A percentile compares a stretch with the other conserved stretches of the same genome.
Conservation (phyloP, 2,329 filamentous ascomycete species). For the Xylariaceae sp. region DNA sequence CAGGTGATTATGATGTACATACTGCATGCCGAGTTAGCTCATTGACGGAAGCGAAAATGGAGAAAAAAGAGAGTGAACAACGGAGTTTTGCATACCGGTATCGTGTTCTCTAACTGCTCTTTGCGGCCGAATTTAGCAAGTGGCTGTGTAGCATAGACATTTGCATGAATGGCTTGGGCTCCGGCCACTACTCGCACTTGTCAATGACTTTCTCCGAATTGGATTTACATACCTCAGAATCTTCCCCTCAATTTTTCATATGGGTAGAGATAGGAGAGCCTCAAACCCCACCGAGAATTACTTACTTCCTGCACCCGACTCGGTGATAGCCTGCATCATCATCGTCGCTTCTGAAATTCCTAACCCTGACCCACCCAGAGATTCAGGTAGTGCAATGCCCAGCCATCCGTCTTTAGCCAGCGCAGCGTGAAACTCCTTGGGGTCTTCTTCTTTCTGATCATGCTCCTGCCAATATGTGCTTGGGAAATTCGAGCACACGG, state of each 20-base stretch:
- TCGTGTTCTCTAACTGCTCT: constrained; percentile 58
- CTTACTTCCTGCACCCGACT: constrained; percentile 66
- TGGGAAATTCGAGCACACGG: constrained; percentile 67
- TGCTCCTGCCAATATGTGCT: constrained; percentile 74
- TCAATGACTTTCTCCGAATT: too few species aligned
- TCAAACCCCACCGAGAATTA: too few species aligned
- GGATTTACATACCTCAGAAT: too few species aligned
- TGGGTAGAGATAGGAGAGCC: too few species aligned
- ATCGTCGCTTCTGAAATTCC: constrained; percentile 79
- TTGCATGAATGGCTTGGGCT: constrained; percentile 59
- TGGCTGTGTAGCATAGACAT: constrained; percentile 72
- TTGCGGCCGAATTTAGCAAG: constrained; percentile 68
- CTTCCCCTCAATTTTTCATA: too few species aligned
- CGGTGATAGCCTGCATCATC: constrained; percentile 81
- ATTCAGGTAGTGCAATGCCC: constrained; percentile 73
- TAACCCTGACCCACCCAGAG: constrained; percentile 68
- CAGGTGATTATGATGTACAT: too few species aligned
- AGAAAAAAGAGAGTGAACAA: too few species aligned
- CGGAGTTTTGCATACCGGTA: too few species aligned
- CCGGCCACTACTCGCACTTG: constrained; percentile 48
- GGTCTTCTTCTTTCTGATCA: constrained; percentile 68
- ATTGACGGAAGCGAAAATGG: too few species aligned
- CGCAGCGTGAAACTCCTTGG: constrained; percentile 70
- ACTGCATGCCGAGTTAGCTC: too few species aligned
- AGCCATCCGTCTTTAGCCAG: constrained; percentile 75